Evolutionary conservation across 2,329 filamentous ascomycete genomes (phyloP), one percentile per base, ranked within the genome.

Genomic region (Ophiostoma sp.): DNA sequence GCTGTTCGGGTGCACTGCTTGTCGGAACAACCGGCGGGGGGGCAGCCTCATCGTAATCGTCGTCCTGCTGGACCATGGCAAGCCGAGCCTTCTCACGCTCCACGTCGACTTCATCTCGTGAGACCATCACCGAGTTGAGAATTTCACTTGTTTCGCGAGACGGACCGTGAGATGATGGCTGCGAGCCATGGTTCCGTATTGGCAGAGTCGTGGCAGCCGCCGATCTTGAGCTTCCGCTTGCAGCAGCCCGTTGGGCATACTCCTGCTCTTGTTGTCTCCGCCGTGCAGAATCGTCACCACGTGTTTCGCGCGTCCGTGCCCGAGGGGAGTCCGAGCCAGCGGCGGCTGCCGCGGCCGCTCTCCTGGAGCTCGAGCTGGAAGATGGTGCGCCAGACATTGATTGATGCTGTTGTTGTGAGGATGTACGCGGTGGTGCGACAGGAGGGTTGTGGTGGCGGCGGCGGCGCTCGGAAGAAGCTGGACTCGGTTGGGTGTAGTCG

Each of bases 101-200:
- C 73, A 92, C 83, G 79, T 95, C 93, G 63, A 91, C 89, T 76
- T 91, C 88, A 7, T 93, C 92, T 77, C 93, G 92, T 69, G 92
- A 92, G 33, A 94, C 88, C 75, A 95, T 85, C 75, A 95, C 89
- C 75, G 92, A 89, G 80, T 92, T 93, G 76, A 97, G 87, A 42
- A 94, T 90, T 73, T 94, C 90, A 81, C 92, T 95, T 72, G 92
- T 90, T 80, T 97, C 93, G 74, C 92, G 90, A 17, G 90, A 89
- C 15, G 92, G 86, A 57, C 86, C 87, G 22, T 87, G 87, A 50
- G 88, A 83, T 45, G 88, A 83, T 52, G 87, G 87, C 73, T 87
- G 85, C 64, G 86, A 82, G 82, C 79, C 82, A 64, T 83, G 82
- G 66, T 81, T 81, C 72, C 86, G 84, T 70, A 86, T 82, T 15